Evolutionary conservation across 345 rosid genomes (phyloP).

Genomic region (Arabis hirsuta): DNA sequence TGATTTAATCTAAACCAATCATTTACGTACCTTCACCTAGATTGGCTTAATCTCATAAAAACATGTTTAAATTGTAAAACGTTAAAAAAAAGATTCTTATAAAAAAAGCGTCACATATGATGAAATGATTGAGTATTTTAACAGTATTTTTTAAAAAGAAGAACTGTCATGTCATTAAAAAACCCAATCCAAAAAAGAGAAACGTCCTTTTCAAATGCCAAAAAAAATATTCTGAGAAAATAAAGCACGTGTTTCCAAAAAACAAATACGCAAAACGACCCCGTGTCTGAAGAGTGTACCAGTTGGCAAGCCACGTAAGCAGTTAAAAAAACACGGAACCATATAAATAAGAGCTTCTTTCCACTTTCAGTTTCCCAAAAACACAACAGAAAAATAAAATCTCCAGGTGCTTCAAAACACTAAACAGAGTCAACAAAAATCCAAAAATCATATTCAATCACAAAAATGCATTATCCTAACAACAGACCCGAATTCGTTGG

Average conservation of each 20-base stretch:
- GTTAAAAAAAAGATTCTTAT: background rate
- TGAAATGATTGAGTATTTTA: conserved; percentile 18
- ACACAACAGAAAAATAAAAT: background rate
- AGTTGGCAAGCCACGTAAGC: conserved; percentile 31
- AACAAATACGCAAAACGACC: conserved; percentile 1
- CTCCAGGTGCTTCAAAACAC: conserved; percentile 30
- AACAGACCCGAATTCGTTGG: conserved; percentile 41
- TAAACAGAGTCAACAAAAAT: conserved; percentile 5
- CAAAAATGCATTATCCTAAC: conserved; percentile 45
- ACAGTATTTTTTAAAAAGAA: background rate
- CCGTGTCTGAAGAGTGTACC: conserved; percentile 44
- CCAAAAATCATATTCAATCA: background rate
- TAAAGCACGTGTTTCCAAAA: conserved; percentile 41
- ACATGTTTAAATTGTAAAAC: conserved; percentile 21
- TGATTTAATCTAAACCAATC: conserved; percentile 34
- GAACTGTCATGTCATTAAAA: background rate
- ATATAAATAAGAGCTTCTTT: conserved; percentile 34
- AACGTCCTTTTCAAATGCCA: background rate
- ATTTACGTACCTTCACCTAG: conserved; percentile 21
- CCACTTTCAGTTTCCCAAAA: conserved; percentile 37
- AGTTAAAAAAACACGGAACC: conserved; percentile 37
- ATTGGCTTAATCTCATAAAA: conserved; percentile 4
- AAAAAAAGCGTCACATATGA: conserved; percentile 32
- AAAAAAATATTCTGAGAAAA: conserved; percentile 16
- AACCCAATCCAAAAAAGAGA: background rate